Percentiles rank a stretch among this genome's conserved stretches.
These are phyloP conservation scores for Penicillium odoratum DNA, from an alignment of 495 filamentous ascomycete genomes.

Conservation along the genomic window DNA sequence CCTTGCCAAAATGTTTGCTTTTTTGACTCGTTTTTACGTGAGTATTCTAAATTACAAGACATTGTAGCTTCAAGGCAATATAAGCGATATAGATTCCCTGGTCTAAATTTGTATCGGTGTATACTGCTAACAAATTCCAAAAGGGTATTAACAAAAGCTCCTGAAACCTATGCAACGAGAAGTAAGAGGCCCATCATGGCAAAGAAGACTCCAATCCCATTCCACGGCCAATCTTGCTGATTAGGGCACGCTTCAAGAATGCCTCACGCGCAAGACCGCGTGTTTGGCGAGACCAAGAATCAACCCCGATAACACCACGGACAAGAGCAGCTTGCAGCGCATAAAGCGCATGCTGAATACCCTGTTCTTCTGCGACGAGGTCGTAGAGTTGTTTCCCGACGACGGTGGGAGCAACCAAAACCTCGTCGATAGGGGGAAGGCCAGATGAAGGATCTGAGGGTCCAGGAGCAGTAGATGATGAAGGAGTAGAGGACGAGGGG, in stretches of 20 bases:
- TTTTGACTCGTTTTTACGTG: no score
- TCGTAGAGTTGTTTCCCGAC: slow-evolving; percentile 91
- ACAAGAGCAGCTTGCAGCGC: slow-evolving; percentile 81
- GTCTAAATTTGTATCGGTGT: no score
- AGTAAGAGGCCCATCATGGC: neutral
- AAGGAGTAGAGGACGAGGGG: slow-evolving; percentile 28
- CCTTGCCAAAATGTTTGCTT: no score
- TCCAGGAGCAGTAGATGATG: slow-evolving; percentile 10
- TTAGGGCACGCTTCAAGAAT: slow-evolving; percentile 85
- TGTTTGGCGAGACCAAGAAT: slow-evolving; percentile 80
- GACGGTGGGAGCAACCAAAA: slow-evolving; percentile 91
- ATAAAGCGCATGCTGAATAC: slow-evolving; percentile 80
- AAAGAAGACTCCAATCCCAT: slow-evolving; percentile 64
- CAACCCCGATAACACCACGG: slow-evolving; percentile 73
- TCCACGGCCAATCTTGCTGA: slow-evolving; percentile 81
- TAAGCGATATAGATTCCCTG: no score
- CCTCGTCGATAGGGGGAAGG: slow-evolving; percentile 76
- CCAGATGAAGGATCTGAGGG: slow-evolving; percentile 28
- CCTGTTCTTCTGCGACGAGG: slow-evolving; percentile 80
- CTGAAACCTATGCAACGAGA: neutral
- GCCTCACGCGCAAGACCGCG: slow-evolving; percentile 82
- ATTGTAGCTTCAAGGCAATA: no score
- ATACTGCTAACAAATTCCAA: neutral
- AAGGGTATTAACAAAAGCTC: neutral
- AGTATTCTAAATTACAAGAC: no score